Evolutionary conservation across 108 stramenopile genomes (phyloP).

Genomic region (Cyclotella distinguenda): DNA sequence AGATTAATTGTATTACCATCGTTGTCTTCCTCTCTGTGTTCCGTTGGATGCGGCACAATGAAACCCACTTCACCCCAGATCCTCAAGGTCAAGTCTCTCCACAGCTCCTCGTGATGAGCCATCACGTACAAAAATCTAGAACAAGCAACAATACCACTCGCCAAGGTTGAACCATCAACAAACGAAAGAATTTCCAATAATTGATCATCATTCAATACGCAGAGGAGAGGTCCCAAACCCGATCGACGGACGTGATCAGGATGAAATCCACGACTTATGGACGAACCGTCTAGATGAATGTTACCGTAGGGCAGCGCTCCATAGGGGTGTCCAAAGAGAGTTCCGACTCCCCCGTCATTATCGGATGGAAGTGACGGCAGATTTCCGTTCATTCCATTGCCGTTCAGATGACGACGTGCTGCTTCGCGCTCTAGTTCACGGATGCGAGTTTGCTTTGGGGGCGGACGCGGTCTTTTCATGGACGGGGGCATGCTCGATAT

Average conservation of each 20-base stretch:
- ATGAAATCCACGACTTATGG: neutral
- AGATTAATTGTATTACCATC: conserved; percentile 8
- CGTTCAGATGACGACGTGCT: conserved; percentile 25
- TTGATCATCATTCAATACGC: conserved; percentile 50
- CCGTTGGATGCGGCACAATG: conserved; percentile 27
- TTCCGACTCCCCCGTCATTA: conserved; percentile 23
- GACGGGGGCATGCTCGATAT: neutral
- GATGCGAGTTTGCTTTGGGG: conserved; percentile 11
- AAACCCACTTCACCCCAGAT: conserved; percentile 42
- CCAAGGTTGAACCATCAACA: conserved; percentile 52
- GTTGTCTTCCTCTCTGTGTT: conserved; percentile 9
- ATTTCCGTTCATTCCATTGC: conserved; percentile 33
- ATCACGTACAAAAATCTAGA: conserved; percentile 75
- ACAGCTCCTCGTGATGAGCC: conserved; percentile 81
- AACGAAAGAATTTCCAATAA: conserved; percentile 57
- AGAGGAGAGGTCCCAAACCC: conserved; percentile 23
- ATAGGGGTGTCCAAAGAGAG: conserved; percentile 67
- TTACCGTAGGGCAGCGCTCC: conserved; percentile 79
- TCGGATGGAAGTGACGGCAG: conserved; percentile 37
- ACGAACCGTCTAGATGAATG: conserved; percentile 43
- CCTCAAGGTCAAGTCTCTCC: conserved; percentile 78
- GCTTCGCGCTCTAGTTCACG: conserved; percentile 38
- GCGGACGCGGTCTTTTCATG: conserved; percentile 22
- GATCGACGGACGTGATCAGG: conserved; percentile 27
- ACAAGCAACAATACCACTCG: conserved; percentile 37